Evolutionary conservation across 2,329 filamentous ascomycete species (phyloP).

Genomic region (Pyrenochaeta sp.): DNA sequence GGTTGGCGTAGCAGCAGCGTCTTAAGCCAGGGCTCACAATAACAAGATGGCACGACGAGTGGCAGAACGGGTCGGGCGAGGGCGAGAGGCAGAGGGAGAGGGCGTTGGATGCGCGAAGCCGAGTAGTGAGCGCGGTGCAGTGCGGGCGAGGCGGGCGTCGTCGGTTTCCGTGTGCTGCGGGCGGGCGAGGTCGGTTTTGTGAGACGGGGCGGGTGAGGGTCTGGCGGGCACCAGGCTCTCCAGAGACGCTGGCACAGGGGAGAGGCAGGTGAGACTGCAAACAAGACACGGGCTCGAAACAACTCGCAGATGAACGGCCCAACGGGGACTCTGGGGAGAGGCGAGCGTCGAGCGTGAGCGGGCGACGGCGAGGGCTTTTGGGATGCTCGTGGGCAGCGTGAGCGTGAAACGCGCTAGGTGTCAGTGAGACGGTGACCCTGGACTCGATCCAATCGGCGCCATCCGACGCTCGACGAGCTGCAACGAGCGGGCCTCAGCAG

Average conservation of each 20-base stretch:
- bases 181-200: slow-evolving; percentile 12
- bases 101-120: neutral
- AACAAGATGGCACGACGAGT: slow-evolving; percentile 4
- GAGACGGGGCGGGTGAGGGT: slow-evolving; percentile 12
- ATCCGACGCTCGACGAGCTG: slow-evolving; percentile 1
- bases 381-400: slow-evolving; percentile 19
- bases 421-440: slow-evolving; percentile 12
- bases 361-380: slow-evolving; percentile 18
- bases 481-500: no score
- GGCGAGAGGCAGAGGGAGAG: neutral
- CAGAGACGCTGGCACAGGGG: slow-evolving; percentile 3
- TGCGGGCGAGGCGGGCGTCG: slow-evolving; percentile 11
- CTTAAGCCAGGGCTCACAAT: slow-evolving; percentile 8
- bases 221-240: slow-evolving; percentile 15
- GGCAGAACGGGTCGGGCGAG: no score
- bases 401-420: slow-evolving; percentile 16
- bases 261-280: slow-evolving; percentile 5
- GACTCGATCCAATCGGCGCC: slow-evolving; percentile 7
- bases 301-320: slow-evolving; percentile 5
- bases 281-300: slow-evolving; percentile 27
- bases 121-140: slow-evolving; percentile 1
- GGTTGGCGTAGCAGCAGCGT: slow-evolving; percentile 11
- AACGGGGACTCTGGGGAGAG: no score
- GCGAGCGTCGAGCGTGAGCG: slow-evolving; percentile 11
- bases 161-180: slow-evolving; percentile 7